Evolutionary conservation across 2,329 filamentous ascomycete species (phyloP).

Genomic region (Aspergillus brasiliensis): DNA sequence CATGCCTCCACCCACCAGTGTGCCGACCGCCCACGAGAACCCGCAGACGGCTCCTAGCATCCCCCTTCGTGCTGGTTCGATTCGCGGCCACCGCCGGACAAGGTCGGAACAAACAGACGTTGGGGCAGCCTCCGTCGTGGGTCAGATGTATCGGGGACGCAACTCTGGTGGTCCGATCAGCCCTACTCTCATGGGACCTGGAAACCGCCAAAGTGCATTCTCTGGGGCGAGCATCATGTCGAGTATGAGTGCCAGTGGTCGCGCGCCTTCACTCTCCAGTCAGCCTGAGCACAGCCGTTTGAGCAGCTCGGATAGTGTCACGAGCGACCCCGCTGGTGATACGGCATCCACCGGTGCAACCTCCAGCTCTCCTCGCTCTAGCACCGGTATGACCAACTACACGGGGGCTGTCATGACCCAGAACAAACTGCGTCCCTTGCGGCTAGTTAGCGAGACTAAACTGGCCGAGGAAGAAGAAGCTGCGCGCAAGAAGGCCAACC

Average conservation of each 20-base stretch:
- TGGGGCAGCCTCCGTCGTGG: conserved; percentile 70
- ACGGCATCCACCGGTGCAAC: conserved; percentile 48
- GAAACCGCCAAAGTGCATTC: conserved; percentile 45
- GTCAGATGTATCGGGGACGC: conserved; percentile 82
- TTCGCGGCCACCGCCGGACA: conserved; percentile 50
- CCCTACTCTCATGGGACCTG: conserved; percentile 51
- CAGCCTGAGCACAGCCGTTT: conserved; percentile 51
- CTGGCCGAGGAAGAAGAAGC: conserved; percentile 46
- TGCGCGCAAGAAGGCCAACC: conserved; percentile 48
- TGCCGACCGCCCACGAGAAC: conserved; percentile 46
- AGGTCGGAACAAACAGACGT: conserved; percentile 51
- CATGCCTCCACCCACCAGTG: conserved; percentile 40
- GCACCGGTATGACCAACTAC: conserved; percentile 68
- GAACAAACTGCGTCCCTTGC: conserved; percentile 79
- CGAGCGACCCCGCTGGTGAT: conserved; percentile 51
- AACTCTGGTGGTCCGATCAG: conserved; percentile 55
- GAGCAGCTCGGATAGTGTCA: conserved; percentile 68
- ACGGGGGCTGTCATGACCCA: conserved; percentile 64
- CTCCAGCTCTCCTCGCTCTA: conserved; percentile 63
- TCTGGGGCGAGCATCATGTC: conserved; percentile 53
- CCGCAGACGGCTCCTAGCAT: conserved; percentile 52
- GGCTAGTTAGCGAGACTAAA: conserved; percentile 65
- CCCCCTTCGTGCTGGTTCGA: conserved; percentile 47
- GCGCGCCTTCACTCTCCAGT: conserved; percentile 55
- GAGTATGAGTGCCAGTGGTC: conserved; percentile 54